phyloP scores from a whole-genome alignment of 2,329 filamentous ascomycete genomes.

The Hirsutella thompsonii region DNA sequence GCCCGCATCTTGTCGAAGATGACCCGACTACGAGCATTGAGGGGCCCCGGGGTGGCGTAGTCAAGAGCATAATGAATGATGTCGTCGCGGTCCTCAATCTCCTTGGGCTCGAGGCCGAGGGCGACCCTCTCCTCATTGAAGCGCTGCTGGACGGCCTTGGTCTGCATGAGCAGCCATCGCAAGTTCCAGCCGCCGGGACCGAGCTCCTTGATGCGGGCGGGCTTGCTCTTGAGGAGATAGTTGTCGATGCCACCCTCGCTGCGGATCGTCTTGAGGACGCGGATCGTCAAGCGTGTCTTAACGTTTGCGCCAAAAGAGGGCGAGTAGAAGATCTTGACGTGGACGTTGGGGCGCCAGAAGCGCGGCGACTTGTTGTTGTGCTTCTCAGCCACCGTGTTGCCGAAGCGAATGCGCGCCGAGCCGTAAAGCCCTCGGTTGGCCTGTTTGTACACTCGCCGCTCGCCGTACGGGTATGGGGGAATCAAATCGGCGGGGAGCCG shows the following conservation, averaged over 20 bases:
- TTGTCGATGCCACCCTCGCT: slow-evolving; percentile 83
- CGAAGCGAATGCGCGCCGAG: slow-evolving; percentile 57
- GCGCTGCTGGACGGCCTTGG: slow-evolving; percentile 45
- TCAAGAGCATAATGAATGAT: slow-evolving; percentile 27
- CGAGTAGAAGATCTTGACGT: slow-evolving; percentile 54
- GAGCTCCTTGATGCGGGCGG: slow-evolving; percentile 68
- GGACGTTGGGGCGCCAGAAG: slow-evolving; percentile 64
- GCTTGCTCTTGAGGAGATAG: slow-evolving; percentile 75
- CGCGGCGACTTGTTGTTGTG: slow-evolving; percentile 59
- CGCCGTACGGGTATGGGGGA: slow-evolving; percentile 61
- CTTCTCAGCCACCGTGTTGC: slow-evolving; percentile 63
- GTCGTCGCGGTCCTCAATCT: slow-evolving; percentile 21
- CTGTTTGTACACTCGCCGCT: slow-evolving; percentile 63
- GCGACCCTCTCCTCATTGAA: slow-evolving; percentile 52
- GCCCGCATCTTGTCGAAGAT: slow-evolving; percentile 24
- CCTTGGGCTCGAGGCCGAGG: slow-evolving; percentile 43
- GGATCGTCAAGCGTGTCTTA: slow-evolving; percentile 55
- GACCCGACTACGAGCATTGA: slow-evolving; percentile 20
- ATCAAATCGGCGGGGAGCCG: slow-evolving; percentile 36
- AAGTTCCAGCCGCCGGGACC: slow-evolving; percentile 85
- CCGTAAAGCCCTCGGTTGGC: slow-evolving; percentile 66
- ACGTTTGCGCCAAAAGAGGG: slow-evolving; percentile 48
- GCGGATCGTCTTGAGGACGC: slow-evolving; percentile 62
- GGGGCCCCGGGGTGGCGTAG: slow-evolving; percentile 25
- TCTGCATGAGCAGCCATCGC: slow-evolving; percentile 83